Evolutionary conservation across 345 rosid genomes (phyloP).

Genomic region (Conringia planisiliqua): DNA sequence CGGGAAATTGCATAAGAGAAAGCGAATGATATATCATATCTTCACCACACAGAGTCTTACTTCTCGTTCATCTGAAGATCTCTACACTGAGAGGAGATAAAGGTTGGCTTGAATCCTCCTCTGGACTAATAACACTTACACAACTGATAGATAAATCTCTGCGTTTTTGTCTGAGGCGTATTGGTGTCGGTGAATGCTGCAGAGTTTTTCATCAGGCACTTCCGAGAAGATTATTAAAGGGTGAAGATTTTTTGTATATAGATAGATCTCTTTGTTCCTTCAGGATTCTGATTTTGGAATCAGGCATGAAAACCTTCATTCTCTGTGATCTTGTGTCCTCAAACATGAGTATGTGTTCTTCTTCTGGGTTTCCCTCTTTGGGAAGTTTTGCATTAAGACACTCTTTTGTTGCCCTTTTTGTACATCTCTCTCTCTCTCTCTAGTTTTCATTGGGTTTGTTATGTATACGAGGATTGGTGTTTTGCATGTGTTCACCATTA

Average conservation of each 20-base stretch:
- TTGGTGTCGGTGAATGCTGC: constrained; percentile 23
- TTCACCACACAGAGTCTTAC: constrained; percentile 7
- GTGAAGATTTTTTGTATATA: constrained; percentile 28
- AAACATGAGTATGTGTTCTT: constrained; percentile 26
- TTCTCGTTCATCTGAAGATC: constrained; percentile 9
- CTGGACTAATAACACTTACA: constrained; percentile 21
- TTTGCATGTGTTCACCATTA: not conserved
- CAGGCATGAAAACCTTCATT: constrained; percentile 22
- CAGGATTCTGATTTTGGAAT: constrained; percentile 18
- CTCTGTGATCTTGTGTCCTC: constrained; percentile 8
- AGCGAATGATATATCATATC: constrained; percentile 30
- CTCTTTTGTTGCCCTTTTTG: constrained; percentile 13
- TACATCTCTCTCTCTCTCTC: constrained; percentile 3
- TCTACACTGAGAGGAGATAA: constrained; percentile 22
- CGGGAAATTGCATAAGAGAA: constrained; percentile 63
- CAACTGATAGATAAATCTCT: constrained; percentile 12
- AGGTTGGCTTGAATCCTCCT: constrained; percentile 20
- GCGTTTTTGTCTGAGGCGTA: constrained; percentile 25
- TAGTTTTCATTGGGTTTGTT: not conserved
- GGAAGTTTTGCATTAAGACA: constrained; percentile 35
- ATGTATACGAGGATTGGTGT: constrained; percentile 19
- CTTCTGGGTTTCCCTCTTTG: constrained; percentile 27
- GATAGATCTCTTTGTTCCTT: constrained; percentile 24
- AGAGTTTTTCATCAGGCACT: constrained; percentile 10
- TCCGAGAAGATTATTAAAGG: constrained; percentile 11